These are phyloP conservation scores for Phytophthora boehmeriae DNA, from an alignment of 352 stramenopile genomes.

Conservation along the genomic window DNA sequence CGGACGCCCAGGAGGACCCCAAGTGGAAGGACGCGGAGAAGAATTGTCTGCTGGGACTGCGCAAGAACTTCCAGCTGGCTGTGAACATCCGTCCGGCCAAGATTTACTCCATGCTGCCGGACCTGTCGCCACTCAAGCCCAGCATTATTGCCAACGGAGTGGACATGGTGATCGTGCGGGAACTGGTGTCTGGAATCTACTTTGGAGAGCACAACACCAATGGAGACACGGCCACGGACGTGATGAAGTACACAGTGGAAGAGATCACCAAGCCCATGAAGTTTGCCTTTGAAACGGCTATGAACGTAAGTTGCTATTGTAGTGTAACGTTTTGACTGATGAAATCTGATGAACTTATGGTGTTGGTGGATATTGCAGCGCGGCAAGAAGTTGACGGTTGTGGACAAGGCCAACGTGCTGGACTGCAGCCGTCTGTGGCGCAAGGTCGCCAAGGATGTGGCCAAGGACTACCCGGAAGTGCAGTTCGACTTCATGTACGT, in stretches of 20 bases:
- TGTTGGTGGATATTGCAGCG: constrained; percentile 80
- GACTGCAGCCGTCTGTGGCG: constrained; percentile 94
- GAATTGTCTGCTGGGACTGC: constrained; percentile 97
- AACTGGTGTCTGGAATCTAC: constrained; percentile 99
- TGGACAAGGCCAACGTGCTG: constrained; percentile 99
- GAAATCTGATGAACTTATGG: constrained; percentile 16
- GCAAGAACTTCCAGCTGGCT: constrained; percentile 97
- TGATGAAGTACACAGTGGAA: constrained; percentile 98
- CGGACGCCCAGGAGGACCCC: constrained; percentile 90
- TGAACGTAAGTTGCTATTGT: constrained; percentile 50
- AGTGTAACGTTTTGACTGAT: neutral
- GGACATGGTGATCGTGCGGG: constrained; percentile 99
- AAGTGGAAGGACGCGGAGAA: constrained; percentile 94
- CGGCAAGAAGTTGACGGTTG: constrained; percentile 94
- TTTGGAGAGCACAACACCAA: constrained; percentile 93
- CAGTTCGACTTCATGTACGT: constrained; percentile 95
- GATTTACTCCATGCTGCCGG: constrained; percentile 97
- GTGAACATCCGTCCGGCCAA: constrained; percentile 98
- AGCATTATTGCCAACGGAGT: constrained; percentile 96
- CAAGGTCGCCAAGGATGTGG: constrained; percentile 91
- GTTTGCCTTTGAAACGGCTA: constrained; percentile 86
- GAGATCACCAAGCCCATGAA: constrained; percentile 90
- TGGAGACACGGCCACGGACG: constrained; percentile 83
- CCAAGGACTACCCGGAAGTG: constrained; percentile 93
- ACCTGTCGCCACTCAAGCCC: constrained; percentile 96